A percentile compares a stretch with the other conserved stretches of the same genome.
Conservation (phyloP, 805 yeast species). For the Sugiyamaella valdiviana region DNA sequence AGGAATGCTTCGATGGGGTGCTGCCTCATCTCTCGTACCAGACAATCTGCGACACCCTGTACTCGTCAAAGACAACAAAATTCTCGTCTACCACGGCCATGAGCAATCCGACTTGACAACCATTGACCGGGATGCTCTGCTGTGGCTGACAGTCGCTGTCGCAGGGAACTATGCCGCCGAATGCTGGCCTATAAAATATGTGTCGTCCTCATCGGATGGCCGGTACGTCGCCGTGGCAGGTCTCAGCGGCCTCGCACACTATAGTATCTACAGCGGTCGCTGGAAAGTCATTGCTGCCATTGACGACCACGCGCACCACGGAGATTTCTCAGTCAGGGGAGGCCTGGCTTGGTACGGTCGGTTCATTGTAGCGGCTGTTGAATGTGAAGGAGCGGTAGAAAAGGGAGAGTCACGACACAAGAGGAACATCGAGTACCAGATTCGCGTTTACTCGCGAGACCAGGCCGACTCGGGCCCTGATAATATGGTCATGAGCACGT, state of each 20-base stretch:
- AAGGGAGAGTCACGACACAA: background rate
- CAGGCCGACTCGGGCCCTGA: slow-evolving; percentile 27
- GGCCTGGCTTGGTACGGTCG: slow-evolving; percentile 36
- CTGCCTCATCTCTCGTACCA: slow-evolving; percentile 21
- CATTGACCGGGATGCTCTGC: slow-evolving; percentile 38
- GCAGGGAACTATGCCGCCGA: slow-evolving; percentile 42
- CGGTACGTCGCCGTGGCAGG: slow-evolving; percentile 47
- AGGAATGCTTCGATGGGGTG: slow-evolving; percentile 29
- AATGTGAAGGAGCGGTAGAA: slow-evolving; percentile 20
- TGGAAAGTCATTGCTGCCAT: slow-evolving; percentile 40
- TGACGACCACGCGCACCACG: slow-evolving; percentile 30
- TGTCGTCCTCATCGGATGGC: slow-evolving; percentile 44
- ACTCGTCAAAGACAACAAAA: slow-evolving; percentile 35
- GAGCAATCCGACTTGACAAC: slow-evolving; percentile 38
- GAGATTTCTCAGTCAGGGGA: slow-evolving; percentile 33
- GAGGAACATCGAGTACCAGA: slow-evolving; percentile 16
- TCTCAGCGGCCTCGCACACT: slow-evolving; percentile 40
- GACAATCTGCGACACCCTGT: slow-evolving; percentile 40
- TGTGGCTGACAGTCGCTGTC: slow-evolving; percentile 43
- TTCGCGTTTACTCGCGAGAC: slow-evolving; percentile 36
- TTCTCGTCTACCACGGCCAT: slow-evolving; percentile 43
- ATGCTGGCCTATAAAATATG: slow-evolving; percentile 39
- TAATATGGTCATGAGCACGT: slow-evolving; percentile 27
- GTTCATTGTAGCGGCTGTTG: slow-evolving; percentile 31
- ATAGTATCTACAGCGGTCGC: slow-evolving; percentile 35